Percentiles rank a stretch among this genome's conserved stretches.
These are phyloP conservation scores for Aphanomyces stellatus DNA, from an alignment of 352 stramenopile genomes.

Conservation along the genomic window DNA sequence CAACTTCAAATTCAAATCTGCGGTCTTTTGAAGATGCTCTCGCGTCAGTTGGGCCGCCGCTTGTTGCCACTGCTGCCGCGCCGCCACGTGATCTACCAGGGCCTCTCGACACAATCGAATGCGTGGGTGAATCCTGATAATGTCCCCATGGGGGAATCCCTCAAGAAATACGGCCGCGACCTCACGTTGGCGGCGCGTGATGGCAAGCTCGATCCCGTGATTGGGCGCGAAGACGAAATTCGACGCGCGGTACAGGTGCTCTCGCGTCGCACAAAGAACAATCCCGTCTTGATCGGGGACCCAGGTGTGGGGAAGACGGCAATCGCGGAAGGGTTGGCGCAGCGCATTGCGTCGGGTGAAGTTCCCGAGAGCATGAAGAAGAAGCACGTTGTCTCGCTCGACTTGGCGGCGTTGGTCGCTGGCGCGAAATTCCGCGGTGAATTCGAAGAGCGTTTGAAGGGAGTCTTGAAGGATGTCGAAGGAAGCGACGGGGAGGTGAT, in stretches of 20 bases:
- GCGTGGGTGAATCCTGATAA: slow-evolving; percentile 78
- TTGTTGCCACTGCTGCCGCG: neutral
- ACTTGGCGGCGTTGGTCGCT: slow-evolving; percentile 93
- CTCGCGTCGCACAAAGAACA: slow-evolving; percentile 96
- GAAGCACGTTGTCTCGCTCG: slow-evolving; percentile 90
- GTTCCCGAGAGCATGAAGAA: slow-evolving; percentile 93
- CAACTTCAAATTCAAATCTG: slow-evolving; percentile 3
- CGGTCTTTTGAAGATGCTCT: neutral
- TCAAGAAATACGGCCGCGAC: slow-evolving; percentile 68
- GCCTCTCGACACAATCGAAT: neutral
- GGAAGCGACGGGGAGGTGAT: slow-evolving; percentile 92
- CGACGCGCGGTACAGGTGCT: slow-evolving; percentile 94
- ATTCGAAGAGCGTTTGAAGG: slow-evolving; percentile 97
- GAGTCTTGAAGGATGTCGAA: slow-evolving; percentile 92
- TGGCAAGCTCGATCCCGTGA: slow-evolving; percentile 89
- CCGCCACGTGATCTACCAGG: neutral
- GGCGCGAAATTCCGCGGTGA: slow-evolving; percentile 93
- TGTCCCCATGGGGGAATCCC: slow-evolving; percentile 62
- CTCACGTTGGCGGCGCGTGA: slow-evolving; percentile 59
- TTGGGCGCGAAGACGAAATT: slow-evolving; percentile 93
- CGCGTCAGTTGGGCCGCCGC: slow-evolving; percentile 3
- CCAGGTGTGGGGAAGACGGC: slow-evolving; percentile 94
- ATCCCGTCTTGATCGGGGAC: slow-evolving; percentile 96
- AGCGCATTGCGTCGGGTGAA: slow-evolving; percentile 91
- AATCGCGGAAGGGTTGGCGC: slow-evolving; percentile 93